These are phyloP conservation scores for Stentor roeselii DNA, from an alignment of 73 alveolate species.

Conservation along the genomic window DNA sequence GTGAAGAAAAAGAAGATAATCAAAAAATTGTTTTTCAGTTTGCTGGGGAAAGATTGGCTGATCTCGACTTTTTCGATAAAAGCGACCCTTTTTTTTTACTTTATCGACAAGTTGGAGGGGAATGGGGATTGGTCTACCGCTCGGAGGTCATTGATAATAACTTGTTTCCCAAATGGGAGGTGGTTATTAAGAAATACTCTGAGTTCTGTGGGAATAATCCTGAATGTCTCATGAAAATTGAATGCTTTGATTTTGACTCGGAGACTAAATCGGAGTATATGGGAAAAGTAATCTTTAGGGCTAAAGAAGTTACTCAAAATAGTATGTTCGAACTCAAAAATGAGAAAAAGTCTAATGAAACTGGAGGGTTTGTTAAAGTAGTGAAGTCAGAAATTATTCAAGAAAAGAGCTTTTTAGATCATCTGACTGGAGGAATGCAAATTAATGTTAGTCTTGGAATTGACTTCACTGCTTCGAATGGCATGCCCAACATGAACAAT, in stretches of 20 bases:
- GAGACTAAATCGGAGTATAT: neutral
- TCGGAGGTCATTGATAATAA: neutral
- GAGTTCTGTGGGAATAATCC: neutral
- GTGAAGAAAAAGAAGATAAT: neutral
- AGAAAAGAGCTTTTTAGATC: conserved; percentile 47
- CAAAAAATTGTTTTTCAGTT: neutral
- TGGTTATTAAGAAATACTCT: neutral
- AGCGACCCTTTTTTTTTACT: conserved; percentile 15
- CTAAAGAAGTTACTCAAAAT: neutral
- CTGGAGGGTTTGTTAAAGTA: neutral
- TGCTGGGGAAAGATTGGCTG: neutral
- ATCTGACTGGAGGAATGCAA: conserved; percentile 56
- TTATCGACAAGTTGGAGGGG: neutral
- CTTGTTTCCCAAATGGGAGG: neutral
- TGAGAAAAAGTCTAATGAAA: neutral
- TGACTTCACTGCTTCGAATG: conserved; percentile 79
- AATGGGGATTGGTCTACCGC: neutral
- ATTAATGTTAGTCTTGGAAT: conserved; percentile 70
- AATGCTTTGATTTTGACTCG: neutral
- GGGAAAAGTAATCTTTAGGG: neutral
- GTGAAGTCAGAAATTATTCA: neutral
- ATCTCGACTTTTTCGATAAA: neutral
- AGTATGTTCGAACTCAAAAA: neutral
- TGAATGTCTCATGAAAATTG: neutral
- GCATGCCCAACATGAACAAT: conserved; percentile 32